Evolutionary conservation across 2,329 filamentous ascomycete genomes (phyloP), one percentile per base, ranked within the genome.

Genomic region (Ascosphaera acerosa): DNA sequence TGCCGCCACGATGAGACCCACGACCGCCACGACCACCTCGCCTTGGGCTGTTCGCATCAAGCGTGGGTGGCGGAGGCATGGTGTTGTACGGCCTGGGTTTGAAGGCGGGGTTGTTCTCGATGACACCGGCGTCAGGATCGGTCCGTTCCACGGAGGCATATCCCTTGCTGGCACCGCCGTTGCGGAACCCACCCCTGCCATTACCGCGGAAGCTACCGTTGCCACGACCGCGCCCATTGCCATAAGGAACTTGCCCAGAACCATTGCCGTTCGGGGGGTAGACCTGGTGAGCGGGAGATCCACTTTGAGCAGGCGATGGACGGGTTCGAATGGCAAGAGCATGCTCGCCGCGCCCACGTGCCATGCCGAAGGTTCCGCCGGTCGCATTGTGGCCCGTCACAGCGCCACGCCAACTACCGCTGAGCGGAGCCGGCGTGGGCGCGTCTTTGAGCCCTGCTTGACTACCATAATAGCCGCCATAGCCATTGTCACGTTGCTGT

Each of bases 391-490:
- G 48, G 28, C 64, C 62, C 20, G 53, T 44, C 12, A 67, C 53
- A 26, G 64, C 67, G 34, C 64, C 63, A 26, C 62, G 55, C 51
- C 62, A 73, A 12, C 63, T 65, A 12, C 64, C 62, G 34, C 53
- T 53, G 18, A 73, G 51, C n/a, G 66, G 61, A 10, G 61, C 53
- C 34, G 69, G 69, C n/a, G 58, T 44, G 6, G 48, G 40, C 15
- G 66, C 67, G 31, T 64, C 58, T 36, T 56, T 55, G 36, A 69
- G 51, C 48, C 84, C 75, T 20, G 56, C 60, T 35, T 62, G 57
- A 18, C 68, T 65, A 35, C 65, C 63, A 10, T 58, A 58, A 22
- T 57, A 53, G 7, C 62, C 55, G 0, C 59, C 65, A 37, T 69
- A 55, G 1, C 64, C 59, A 9, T 44, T 59, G 45, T 32, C 57